These are phyloP conservation scores for Hypomyces rosellus DNA, from an alignment of 2,329 filamentous ascomycete genomes.

Conservation along the genomic window DNA sequence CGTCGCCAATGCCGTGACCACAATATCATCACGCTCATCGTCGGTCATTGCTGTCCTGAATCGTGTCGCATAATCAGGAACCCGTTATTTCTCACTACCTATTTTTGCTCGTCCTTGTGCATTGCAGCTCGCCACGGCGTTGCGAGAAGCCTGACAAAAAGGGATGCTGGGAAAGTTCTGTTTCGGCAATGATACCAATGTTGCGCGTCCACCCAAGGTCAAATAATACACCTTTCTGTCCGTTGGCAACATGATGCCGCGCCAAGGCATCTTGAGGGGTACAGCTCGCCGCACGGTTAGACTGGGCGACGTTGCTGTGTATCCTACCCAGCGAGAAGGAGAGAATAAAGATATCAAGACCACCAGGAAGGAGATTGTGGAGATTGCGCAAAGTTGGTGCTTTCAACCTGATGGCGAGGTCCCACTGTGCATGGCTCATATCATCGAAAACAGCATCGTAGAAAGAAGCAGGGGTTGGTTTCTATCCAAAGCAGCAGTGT, in stretches of 20 bases:
- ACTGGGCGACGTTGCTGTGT: conserved; percentile 27
- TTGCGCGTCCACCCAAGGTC: conserved; percentile 19
- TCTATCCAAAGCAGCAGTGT: no score
- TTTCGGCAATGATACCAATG: conserved; percentile 21
- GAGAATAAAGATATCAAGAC: conserved; percentile 31
- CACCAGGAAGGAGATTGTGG: conserved; percentile 11
- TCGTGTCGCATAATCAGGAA: neutral
- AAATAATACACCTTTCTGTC: conserved; percentile 4
- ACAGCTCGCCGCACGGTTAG: conserved; percentile 33
- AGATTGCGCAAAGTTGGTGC: conserved; percentile 26
- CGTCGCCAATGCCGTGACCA: conserved; percentile 17
- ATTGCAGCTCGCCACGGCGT: neutral
- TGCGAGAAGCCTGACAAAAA: neutral
- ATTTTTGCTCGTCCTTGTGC: neutral
- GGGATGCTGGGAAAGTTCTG: neutral
- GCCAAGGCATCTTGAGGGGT: conserved; percentile 23
- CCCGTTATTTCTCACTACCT: neutral
- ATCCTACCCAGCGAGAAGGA: conserved; percentile 29
- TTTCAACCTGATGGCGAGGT: conserved; percentile 24
- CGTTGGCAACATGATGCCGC: neutral
- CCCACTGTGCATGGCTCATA: conserved; percentile 20
- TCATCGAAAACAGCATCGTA: conserved; percentile 25
- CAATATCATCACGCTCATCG: neutral
- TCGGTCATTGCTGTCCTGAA: neutral
- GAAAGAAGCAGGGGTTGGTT: neutral